These are phyloP conservation scores for Capniomyces stellatus DNA, from an alignment of 371 early-diverging fungal species.

Conservation along the genomic window DNA sequence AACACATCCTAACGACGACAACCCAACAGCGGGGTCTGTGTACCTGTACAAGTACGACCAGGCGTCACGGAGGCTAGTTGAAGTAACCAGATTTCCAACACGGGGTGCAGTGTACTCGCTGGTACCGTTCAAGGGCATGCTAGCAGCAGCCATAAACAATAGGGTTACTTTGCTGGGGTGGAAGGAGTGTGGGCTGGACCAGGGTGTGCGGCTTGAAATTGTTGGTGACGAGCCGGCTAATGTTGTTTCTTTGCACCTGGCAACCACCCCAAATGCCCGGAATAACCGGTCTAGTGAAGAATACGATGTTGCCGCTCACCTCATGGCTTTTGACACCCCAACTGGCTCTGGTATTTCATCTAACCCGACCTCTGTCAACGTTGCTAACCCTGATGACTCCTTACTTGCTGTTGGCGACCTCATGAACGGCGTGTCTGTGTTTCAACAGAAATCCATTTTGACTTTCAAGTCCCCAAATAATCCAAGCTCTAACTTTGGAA, in stretches of 20 bases:
- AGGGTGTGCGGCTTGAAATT: not conserved
- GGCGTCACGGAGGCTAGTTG: slow-evolving; percentile 17
- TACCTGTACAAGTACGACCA: slow-evolving; percentile 28
- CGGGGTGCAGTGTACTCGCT: slow-evolving; percentile 39
- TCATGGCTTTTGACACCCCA: not conserved
- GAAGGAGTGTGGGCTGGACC: slow-evolving; percentile 2
- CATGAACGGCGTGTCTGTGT: slow-evolving; percentile 53
- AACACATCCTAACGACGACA: slow-evolving; percentile 29
- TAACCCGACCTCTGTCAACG: not conserved
- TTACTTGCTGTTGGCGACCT: slow-evolving; percentile 71
- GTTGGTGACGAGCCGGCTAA: not conserved
- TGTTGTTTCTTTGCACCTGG: slow-evolving; percentile 2
- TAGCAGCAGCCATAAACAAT: slow-evolving; percentile 37
- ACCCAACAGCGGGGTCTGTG: slow-evolving; percentile 40
- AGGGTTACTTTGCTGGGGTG: slow-evolving; percentile 27
- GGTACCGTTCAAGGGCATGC: slow-evolving; percentile 24
- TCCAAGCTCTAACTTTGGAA: not conserved
- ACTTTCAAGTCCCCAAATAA: slow-evolving; percentile 8
- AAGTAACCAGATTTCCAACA: slow-evolving; percentile 21
- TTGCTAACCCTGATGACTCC: not conserved
- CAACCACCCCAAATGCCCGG: not conserved
- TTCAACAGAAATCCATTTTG: slow-evolving; percentile 11
- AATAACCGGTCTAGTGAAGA: too few relatives aligned
- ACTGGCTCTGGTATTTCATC: not conserved
- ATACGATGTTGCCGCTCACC: too few relatives aligned